phyloP scores from a whole-genome alignment of 129 eudicot genomes.

The Kitagawia praeruptora region DNA sequence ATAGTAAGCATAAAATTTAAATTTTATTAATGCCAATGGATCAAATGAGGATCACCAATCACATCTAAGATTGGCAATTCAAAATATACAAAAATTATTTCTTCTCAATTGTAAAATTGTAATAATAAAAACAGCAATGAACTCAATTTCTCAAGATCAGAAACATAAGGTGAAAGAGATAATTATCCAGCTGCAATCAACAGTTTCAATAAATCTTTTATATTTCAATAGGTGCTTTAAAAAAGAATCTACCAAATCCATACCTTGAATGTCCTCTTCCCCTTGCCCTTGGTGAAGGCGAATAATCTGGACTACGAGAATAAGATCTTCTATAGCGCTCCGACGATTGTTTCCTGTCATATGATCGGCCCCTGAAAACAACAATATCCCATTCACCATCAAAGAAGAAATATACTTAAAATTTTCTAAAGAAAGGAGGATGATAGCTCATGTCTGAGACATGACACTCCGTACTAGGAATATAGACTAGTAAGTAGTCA shows the following conservation, averaged over 20 bases:
- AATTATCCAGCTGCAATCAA: no score
- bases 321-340: slow-evolving; percentile 1
- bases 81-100: no score
- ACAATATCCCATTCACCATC: not conserved
- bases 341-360: not conserved
- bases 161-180: no score
- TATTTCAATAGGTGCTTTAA: no score
- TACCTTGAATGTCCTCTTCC: slow-evolving; percentile 32
- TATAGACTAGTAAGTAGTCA: not conserved
- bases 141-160: no score
- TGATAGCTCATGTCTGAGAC: not conserved
- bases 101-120: no score
- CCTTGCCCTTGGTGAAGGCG: slow-evolving; percentile 26
- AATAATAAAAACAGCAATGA: no score
- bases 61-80: no score
- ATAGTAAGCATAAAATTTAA: no score
- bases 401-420: no score
- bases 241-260: not conserved
- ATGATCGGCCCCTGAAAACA: slow-evolving; percentile 9
- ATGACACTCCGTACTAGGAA: not conserved
- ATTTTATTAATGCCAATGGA: no score
- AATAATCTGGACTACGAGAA: slow-evolving; percentile 36
- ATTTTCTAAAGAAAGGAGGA: not conserved
- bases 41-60: no score
- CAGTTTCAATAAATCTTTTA: not conserved